Evolutionary conservation across 805 yeast species (phyloP).

Genomic region (Blastobotrys peoriensis): DNA sequence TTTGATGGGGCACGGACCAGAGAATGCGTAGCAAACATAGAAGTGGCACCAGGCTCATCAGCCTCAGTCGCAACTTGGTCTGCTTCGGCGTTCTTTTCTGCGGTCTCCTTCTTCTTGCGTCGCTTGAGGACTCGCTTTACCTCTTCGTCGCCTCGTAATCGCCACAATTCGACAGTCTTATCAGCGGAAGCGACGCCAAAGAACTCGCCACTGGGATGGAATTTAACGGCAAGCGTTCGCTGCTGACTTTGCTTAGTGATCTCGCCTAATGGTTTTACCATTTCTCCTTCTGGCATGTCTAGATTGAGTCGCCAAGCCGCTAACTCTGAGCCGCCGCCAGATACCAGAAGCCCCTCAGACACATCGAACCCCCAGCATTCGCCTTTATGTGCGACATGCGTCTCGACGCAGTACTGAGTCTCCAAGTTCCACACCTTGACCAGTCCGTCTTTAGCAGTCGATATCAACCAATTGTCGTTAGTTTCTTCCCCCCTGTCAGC

Average conservation of each 20-base stretch:
- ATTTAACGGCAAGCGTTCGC: conserved; percentile 57
- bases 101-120: conserved; percentile 43
- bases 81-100: conserved; percentile 51
- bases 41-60: conserved; percentile 4
- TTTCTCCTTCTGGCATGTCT: conserved; percentile 42
- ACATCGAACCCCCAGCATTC: conserved; percentile 86
- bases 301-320: conserved; percentile 78
- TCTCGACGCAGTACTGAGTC: conserved; percentile 84
- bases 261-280: conserved; percentile 51
- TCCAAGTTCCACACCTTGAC: conserved; percentile 91
- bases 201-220: conserved; percentile 40
- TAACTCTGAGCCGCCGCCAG: conserved; percentile 75
- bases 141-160: conserved; percentile 72
- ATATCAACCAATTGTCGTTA: conserved; percentile 62
- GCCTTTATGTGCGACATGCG: conserved; percentile 87
- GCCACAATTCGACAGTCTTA: conserved; percentile 70
- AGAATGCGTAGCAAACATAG: conserved; percentile 59
- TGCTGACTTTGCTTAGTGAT: conserved; percentile 57
- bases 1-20: conserved; percentile 59
- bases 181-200: conserved; percentile 76
- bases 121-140: conserved; percentile 73
- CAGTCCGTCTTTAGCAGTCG: conserved; percentile 83
- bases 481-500: conserved; percentile 15
- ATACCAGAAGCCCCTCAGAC: conserved; percentile 37
- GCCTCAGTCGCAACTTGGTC: conserved; percentile 39